Conservation (phyloP, 495 filamentous ascomycete genomes). For the Emericellopsis terricola region DNA sequence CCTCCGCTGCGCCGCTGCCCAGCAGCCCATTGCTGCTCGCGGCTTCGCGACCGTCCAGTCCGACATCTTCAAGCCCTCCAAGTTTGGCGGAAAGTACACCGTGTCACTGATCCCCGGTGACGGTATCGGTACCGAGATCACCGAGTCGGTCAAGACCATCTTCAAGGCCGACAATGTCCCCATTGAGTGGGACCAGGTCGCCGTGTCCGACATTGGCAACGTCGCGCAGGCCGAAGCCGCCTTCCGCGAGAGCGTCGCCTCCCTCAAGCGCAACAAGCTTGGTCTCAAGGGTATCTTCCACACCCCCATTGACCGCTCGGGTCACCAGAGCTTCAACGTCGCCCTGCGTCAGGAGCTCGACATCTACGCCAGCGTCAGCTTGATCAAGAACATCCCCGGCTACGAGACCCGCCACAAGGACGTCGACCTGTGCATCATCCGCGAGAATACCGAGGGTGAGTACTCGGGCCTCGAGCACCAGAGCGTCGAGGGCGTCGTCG, state of each 20-base stretch:
- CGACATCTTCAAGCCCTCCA: slow-evolving; percentile 95
- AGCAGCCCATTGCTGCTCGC: slow-evolving; percentile 24
- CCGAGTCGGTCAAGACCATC: slow-evolving; percentile 93
- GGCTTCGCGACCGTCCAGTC: slow-evolving; percentile 59
- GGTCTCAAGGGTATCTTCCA: slow-evolving; percentile 94
- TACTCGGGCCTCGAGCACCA: slow-evolving; percentile 98
- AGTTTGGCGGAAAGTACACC: slow-evolving; percentile 98
- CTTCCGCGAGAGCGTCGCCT: slow-evolving; percentile 86
- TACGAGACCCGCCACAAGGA: slow-evolving; percentile 93
- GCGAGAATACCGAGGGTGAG: slow-evolving; percentile 99
- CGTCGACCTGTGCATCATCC: slow-evolving; percentile 96
- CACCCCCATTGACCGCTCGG: slow-evolving; percentile 90
- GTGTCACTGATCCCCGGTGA: slow-evolving; percentile 96
- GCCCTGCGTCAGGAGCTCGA: slow-evolving; percentile 96
- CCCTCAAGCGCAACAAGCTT: slow-evolving; percentile 93
- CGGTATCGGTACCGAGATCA: slow-evolving; percentile 94
- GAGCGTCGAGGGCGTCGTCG: slow-evolving; percentile 89
- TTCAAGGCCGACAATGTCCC: slow-evolving; percentile 99
- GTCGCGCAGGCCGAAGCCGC: slow-evolving; percentile 83
- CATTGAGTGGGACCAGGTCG: slow-evolving; percentile 96
- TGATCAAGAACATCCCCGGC: slow-evolving; percentile 98
- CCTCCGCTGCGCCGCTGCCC: slow-evolving; percentile 36
- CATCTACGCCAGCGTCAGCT: slow-evolving; percentile 94
- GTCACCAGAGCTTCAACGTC: slow-evolving; percentile 98
- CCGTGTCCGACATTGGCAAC: slow-evolving; percentile 66